These are phyloP conservation scores for Brasenia schreberi DNA, from an alignment of 164 flowering plant genomes.

Conservation along the genomic window DNA sequence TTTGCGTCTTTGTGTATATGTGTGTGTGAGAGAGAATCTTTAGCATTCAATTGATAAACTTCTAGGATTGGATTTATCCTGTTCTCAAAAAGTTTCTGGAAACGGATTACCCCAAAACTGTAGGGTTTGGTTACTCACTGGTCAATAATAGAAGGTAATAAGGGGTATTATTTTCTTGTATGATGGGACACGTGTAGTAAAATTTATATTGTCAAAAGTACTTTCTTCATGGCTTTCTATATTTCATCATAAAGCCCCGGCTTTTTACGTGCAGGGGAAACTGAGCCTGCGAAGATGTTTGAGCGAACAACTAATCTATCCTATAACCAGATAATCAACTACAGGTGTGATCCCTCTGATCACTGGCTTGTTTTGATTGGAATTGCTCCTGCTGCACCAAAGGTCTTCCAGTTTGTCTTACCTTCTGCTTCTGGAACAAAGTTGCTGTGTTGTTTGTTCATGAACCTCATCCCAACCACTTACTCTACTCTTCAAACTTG, in stretches of 20 bases:
- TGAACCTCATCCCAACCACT: no score
- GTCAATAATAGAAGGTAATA: constrained; percentile 90
- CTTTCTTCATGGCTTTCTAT: neutral
- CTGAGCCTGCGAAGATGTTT: constrained; percentile 90
- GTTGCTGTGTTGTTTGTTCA: no score
- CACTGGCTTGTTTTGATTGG: constrained; percentile 99
- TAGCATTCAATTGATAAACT: no score
- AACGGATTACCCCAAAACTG: constrained; percentile 87
- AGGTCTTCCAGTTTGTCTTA: constrained; percentile 31
- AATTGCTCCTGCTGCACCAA: constrained; percentile 93
- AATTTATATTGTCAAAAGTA: neutral
- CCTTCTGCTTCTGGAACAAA: no score
- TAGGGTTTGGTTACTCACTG: constrained; percentile 96
- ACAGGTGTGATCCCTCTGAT: constrained; percentile 82
- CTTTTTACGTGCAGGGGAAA: constrained; percentile 47
- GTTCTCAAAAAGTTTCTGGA: constrained; percentile 47
- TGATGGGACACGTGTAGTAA: no score
- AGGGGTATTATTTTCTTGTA: neutral
- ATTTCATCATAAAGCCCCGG: neutral
- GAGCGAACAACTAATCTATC: constrained; percentile 89
- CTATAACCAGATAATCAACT: constrained; percentile 89
- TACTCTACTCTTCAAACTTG: no score
- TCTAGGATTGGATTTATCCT: no score
- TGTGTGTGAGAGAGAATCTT: no score
- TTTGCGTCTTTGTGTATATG: no score